Base-by-base conservation (phyloP, 805 yeast species). In the Trichomonascus vanleenenianus region DNA sequence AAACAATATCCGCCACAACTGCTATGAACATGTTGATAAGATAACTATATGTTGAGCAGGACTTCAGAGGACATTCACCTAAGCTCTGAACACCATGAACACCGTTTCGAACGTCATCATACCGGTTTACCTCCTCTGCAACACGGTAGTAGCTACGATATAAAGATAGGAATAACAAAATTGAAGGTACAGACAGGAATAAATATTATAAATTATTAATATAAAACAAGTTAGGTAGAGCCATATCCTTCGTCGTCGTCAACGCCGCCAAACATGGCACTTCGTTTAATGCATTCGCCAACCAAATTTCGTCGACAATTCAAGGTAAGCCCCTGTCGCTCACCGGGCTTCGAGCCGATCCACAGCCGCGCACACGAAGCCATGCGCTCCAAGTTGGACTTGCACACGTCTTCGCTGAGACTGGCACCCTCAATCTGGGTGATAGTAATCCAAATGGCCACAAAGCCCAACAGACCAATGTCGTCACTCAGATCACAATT, bases 271-370 rank as follows among this genome's bases (percentile, higher is more conserved):
- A 58, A 54, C 37, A 58, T 47, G 48, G 51, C 46, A 18, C 61
- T 58, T 48, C 60, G 48, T 39, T 55, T 44, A 16, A 63, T 62
- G 22, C 60, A 60, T 42, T 59, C 55, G 40, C 58, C 58, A 7
- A 60, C 64, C n/a, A 63, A 42, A 40, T 49, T 50, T 30, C 65
- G 46, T 27, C 67, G 55, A 22, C 53, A 39, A 8, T 50, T 51
- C 20, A 60, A 47, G 9, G 54, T 30, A 22, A 63, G 35, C 7
- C 62, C 63, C 22, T 48, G 55, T 2, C 42, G 43, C 19, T 57
- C 64, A 15, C 62, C 64, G 25, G 52, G 51, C 19, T 59, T 63
- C 20, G 63, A 55, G 30, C 67, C 68, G 31, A 64, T 53, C 66
- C 67, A 63, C 25, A 62, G 48, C 15, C 67, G 57, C 9, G 56